phyloP scores from a whole-genome alignment of 768 basidiomycete species.

The Sporobolomyces pararoseus region DNA sequence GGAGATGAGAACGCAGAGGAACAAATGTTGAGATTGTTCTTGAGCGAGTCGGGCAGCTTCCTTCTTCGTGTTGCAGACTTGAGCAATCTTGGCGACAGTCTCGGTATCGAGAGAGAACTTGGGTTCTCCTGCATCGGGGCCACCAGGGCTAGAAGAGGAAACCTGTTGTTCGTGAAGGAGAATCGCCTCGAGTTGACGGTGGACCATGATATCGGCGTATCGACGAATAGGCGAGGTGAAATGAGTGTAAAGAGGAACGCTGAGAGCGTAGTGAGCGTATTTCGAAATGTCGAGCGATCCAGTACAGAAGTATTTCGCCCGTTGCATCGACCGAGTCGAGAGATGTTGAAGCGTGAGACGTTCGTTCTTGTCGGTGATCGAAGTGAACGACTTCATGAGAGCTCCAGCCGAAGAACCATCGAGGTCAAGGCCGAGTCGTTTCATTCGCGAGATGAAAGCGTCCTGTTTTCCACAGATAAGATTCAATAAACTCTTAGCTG shows the following conservation, averaged over 20 bases:
- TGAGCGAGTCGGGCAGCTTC: slow-evolving; percentile 88
- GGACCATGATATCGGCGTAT: slow-evolving; percentile 80
- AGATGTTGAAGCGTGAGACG: slow-evolving; percentile 76
- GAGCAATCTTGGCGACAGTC: slow-evolving; percentile 93
- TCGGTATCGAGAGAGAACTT: slow-evolving; percentile 98
- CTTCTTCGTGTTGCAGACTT: slow-evolving; percentile 74
- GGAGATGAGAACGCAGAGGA: slow-evolving; percentile 87
- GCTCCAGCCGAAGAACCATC: slow-evolving; percentile 73
- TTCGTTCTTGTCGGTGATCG: slow-evolving; percentile 59
- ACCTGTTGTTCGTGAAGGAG: slow-evolving; percentile 53
- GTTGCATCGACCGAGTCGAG: slow-evolving; percentile 78
- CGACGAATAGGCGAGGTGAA: slow-evolving; percentile 59
- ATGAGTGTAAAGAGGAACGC: slow-evolving; percentile 84
- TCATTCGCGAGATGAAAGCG: slow-evolving; percentile 72
- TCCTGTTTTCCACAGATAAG: slow-evolving; percentile 54
- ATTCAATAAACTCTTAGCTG: background rate
- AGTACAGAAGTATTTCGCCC: slow-evolving; percentile 96
- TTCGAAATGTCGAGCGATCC: slow-evolving; percentile 99
- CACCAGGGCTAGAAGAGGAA: background rate
- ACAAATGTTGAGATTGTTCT: slow-evolving; percentile 93
- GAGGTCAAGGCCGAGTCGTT: slow-evolving; percentile 74
- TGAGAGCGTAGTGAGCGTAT: slow-evolving; percentile 89
- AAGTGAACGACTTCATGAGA: slow-evolving; percentile 78
- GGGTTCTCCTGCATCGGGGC: slow-evolving; percentile 58
- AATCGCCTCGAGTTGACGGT: slow-evolving; percentile 90